Percentiles rank a stretch among this genome's conserved stretches.
These are phyloP conservation scores for Lentinula raphanica DNA, from an alignment of 768 basidiomycete genomes.

Conservation along the genomic window DNA sequence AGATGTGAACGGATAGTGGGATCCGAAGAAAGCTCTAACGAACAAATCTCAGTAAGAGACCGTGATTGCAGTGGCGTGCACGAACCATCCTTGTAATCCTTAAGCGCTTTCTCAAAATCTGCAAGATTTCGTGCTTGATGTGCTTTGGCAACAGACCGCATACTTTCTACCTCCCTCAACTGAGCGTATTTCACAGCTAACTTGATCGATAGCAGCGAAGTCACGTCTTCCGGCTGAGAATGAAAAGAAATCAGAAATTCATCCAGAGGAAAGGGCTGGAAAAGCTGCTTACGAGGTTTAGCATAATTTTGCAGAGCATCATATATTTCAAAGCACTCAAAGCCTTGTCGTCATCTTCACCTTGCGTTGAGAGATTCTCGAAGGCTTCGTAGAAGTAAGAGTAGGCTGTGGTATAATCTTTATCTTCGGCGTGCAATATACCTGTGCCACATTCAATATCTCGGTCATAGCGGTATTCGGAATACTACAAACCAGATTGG, in stretches of 20 bases:
- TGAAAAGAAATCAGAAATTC: too few relatives aligned
- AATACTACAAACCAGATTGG: slow-evolving; percentile 29
- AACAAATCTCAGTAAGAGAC: background rate
- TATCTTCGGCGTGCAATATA: slow-evolving; percentile 92
- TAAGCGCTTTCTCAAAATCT: slow-evolving; percentile 82
- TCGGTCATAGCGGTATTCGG: background rate
- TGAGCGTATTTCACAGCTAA: slow-evolving; percentile 85
- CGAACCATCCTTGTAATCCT: slow-evolving; percentile 79
- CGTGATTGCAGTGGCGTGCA: background rate
- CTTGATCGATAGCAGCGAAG: slow-evolving; percentile 79
- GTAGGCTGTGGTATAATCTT: slow-evolving; percentile 95
- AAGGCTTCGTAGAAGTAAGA: slow-evolving; percentile 98
- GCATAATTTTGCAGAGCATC: slow-evolving; percentile 97
- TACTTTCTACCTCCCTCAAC: slow-evolving; percentile 85
- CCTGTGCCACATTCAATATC: slow-evolving; percentile 29
- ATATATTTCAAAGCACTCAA: slow-evolving; percentile 93
- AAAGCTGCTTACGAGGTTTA: slow-evolving; percentile 78
- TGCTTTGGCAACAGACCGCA: slow-evolving; percentile 93
- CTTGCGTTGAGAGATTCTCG: slow-evolving; percentile 78
- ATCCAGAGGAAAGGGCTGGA: too few relatives aligned
- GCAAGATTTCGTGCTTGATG: slow-evolving; percentile 86
- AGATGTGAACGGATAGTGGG: slow-evolving; percentile 94
- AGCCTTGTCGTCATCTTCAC: slow-evolving; percentile 61
- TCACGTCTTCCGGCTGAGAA: slow-evolving; percentile 88
- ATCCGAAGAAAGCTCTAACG: slow-evolving; percentile 86